These are phyloP conservation scores for Camellia oleifera DNA, from an alignment of 179 eudicot genomes.

Conservation along the genomic window DNA sequence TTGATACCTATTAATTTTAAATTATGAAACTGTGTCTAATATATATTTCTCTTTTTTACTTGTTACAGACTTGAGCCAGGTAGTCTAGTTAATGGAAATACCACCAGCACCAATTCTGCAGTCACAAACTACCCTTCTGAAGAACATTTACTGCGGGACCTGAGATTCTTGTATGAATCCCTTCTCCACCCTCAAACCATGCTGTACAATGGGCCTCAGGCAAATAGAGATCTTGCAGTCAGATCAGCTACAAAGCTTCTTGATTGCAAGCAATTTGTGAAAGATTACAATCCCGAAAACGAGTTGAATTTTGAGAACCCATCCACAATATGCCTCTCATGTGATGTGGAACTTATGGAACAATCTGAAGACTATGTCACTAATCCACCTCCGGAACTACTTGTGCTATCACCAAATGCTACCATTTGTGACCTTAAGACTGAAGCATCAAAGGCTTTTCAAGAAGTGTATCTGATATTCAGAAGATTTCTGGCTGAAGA, in stretches of 20 bases:
- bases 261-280: constrained; percentile 95
- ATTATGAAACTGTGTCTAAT: not conserved
- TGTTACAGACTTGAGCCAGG: constrained; percentile 62
- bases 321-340: constrained; percentile 35
- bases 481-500: constrained; percentile 70
- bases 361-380: constrained; percentile 30
- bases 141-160: constrained; percentile 59
- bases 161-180: constrained; percentile 59
- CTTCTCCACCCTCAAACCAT: constrained; percentile 66
- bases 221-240: constrained; percentile 36
- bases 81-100: constrained; percentile 20
- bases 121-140: constrained; percentile 39
- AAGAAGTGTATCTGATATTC: constrained; percentile 72
- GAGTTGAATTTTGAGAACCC: constrained; percentile 22
- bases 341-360: constrained; percentile 58
- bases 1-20: no score
- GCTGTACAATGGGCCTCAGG: constrained; percentile 38
- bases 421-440: constrained; percentile 68
- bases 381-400: constrained; percentile 62
- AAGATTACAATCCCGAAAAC: constrained; percentile 56
- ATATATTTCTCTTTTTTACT: not conserved
- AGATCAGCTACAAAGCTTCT: constrained; percentile 64
- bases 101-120: constrained; percentile 8
- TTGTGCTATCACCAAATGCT: constrained; percentile 53
- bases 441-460: constrained; percentile 72